Evolutionary conservation across 208 protist species (phyloP), one percentile per base, ranked within the genome.

Genomic region (Crithidia expoeki): DNA sequence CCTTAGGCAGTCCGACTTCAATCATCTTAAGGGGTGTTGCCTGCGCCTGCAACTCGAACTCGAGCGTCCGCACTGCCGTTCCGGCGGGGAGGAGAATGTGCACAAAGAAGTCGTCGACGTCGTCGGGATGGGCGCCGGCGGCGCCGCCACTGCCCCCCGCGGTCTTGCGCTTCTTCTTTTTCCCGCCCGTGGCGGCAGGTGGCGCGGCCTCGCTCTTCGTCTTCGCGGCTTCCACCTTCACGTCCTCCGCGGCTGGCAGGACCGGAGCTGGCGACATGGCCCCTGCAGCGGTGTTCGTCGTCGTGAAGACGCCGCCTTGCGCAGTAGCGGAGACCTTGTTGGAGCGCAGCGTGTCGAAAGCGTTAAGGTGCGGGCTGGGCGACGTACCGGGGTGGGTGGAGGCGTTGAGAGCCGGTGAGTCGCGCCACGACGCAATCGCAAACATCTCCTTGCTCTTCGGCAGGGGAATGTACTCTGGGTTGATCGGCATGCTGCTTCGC

Each of bases 381-480:
- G 61, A 65, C 19, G 42, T 44, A n/a, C 30, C 63, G 36, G 46
- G 46, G 55, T 70, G 71, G 14, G 62, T n/a, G 9, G 63, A 25
- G 2, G 64, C 27, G 53, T 70, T 76, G 33, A 71, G 23, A n/a
- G 44, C 66, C 14, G 85, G 83, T 11, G 83, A 86, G 70, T 89
- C 86, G 11, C 89, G 86, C 86, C 89, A 92, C 16, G 81, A 90
- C 36, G 70, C 72, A 55, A 92, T 72, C 38, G 80, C 86, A 30
- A 90, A 89, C 76, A 90, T 85, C 58, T 90, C 83, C 77, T 91
- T 90, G 49, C 78, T 68, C 71, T 91, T 90, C 14, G 77, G 69
- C 42, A 94, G 73, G 12, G 89, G 84, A 67, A 94, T 94, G 73
- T 88, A 94, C 47, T 94, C 81, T 16, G 89, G 89, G 16, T 79